Evolutionary conservation across 805 yeast genomes (phyloP).

Genomic region (Yamadazyma akitaensis): DNA sequence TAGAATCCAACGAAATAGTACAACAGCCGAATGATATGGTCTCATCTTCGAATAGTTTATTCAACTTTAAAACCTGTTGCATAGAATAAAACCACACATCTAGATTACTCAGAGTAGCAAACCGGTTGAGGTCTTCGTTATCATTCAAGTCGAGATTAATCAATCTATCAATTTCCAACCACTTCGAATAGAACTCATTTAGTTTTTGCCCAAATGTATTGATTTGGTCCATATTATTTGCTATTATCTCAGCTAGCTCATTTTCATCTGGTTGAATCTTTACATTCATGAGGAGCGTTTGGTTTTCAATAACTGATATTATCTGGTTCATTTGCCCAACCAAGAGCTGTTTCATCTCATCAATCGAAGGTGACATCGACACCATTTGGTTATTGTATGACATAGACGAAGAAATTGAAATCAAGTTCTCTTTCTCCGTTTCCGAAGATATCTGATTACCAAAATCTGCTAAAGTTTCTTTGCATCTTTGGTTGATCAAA

Average conservation of each 20-base stretch:
- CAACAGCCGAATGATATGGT: conserved; percentile 15
- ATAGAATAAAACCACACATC: conserved; percentile 48
- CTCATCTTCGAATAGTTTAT: conserved; percentile 45
- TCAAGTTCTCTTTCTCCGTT: not conserved
- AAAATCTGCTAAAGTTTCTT: conserved; percentile 11
- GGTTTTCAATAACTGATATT: conserved; percentile 2
- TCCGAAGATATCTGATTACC: not conserved
- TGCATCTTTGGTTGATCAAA: conserved; percentile 21
- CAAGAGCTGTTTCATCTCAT: conserved; percentile 4
- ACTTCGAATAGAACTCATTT: conserved; percentile 38
- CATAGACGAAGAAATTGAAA: not conserved
- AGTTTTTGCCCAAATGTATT: conserved; percentile 31
- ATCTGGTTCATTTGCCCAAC: conserved; percentile 1
- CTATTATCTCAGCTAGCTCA: not conserved
- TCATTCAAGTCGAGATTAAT: conserved; percentile 51
- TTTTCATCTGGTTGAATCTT: not conserved
- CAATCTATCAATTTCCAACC: conserved; percentile 55
- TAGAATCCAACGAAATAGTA: conserved; percentile 46
- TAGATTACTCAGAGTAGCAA: conserved; percentile 21
- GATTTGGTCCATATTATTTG: conserved; percentile 16
- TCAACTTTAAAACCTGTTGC: conserved; percentile 39
- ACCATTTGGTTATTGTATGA: not conserved
- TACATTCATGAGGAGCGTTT: conserved; percentile 4
- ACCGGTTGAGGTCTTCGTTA: conserved; percentile 31
- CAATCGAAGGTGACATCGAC: conserved; percentile 7